Conservation (phyloP, 2,329 filamentous ascomycete species). For the Fusarium irregulare region DNA sequence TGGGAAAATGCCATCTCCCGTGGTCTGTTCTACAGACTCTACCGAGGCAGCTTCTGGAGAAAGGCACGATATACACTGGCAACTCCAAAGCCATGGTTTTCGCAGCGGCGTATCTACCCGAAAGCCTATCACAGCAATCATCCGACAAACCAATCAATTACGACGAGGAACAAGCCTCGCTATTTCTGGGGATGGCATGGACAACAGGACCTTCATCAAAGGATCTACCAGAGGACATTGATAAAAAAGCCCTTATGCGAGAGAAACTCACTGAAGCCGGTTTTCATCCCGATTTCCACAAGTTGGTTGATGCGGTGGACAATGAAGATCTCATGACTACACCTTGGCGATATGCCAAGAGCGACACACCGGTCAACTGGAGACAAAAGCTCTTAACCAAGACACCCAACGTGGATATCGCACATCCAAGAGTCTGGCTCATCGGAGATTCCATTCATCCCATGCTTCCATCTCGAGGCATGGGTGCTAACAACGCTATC, state of each 20-base stretch:
- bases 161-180: background rate
- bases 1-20: background rate
- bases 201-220: background rate
- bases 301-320: background rate
- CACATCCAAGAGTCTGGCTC: background rate
- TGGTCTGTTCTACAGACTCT: background rate
- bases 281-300: background rate
- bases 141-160: background rate
- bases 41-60: background rate
- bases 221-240: background rate
- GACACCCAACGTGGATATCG: fast-evolving
- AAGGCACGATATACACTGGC: background rate
- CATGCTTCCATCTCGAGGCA: background rate
- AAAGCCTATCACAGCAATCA: fast-evolving
- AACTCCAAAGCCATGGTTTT: background rate
- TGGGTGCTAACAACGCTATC: background rate
- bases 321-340: background rate
- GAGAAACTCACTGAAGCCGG: background rate
- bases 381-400: fast-evolving
- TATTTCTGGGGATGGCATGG: background rate
- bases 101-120: background rate
- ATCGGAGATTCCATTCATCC: background rate
- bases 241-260: background rate
- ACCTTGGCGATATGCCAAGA: background rate
- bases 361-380: background rate